These are phyloP conservation scores for Panicum hallii DNA, from an alignment of 202 grass and related monocot genomes.

Conservation along the genomic window DNA sequence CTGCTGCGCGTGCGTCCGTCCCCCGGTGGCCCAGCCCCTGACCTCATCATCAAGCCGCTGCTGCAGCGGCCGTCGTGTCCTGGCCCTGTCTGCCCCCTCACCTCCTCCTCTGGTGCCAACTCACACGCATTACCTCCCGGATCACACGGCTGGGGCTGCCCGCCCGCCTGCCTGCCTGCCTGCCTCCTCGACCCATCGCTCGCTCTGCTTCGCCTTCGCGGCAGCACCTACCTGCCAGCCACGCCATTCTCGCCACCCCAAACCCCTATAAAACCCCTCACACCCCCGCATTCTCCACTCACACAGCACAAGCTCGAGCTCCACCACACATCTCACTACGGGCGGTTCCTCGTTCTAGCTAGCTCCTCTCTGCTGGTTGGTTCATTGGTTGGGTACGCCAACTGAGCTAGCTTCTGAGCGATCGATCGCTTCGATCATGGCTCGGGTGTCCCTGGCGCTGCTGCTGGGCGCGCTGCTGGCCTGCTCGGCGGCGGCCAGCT, in stretches of 20 bases:
- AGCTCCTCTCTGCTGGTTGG: too few species aligned
- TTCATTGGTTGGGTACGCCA: too few species aligned
- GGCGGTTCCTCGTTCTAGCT: too few species aligned
- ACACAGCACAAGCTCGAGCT: background rate
- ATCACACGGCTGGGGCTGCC: constrained; percentile 10
- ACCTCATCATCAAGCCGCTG: constrained; percentile 7
- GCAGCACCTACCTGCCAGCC: too few species aligned
- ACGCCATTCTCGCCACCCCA: too few species aligned
- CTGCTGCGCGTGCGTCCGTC: too few species aligned
- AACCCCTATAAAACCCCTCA: constrained; percentile 57
- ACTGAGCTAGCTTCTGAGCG: too few species aligned
- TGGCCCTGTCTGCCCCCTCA: background rate
- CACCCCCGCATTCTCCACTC: constrained; percentile 30
- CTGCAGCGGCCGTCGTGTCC: constrained; percentile 27
- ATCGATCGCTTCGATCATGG: background rate
- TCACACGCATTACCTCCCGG: constrained; percentile 44
- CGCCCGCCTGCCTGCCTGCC: too few species aligned
- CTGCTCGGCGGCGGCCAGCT: constrained; percentile 44
- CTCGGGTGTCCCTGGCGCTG: background rate
- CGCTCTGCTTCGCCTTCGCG: background rate
- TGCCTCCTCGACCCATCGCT: background rate
- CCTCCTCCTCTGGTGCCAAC: constrained; percentile 61
- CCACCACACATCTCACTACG: background rate
- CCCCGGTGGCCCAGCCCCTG: too few species aligned
- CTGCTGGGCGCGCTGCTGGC: constrained; percentile 24